Evolutionary conservation across 2,329 filamentous ascomycete species (phyloP).

Genomic region (Penicillium sp.): DNA sequence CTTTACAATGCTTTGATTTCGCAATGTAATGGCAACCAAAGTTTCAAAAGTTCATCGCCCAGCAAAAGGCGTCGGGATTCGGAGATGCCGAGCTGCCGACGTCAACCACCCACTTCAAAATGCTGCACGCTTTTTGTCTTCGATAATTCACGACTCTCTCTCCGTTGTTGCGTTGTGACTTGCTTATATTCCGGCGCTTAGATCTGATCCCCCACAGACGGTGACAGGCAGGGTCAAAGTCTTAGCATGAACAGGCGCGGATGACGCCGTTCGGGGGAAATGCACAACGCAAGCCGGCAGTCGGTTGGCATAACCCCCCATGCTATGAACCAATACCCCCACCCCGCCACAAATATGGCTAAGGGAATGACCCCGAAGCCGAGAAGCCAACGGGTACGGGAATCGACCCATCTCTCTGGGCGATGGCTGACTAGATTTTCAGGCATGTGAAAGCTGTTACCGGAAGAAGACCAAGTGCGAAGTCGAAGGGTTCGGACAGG

Average conservation of each 20-base stretch:
- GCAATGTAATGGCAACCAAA: too few relatives aligned
- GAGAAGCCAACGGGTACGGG: conserved; percentile 13
- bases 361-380: neutral
- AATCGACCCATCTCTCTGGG: neutral
- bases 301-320: conserved; percentile 14
- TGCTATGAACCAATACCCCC: conserved; percentile 9
- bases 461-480: conserved; percentile 91
- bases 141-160: neutral
- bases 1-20: too few relatives aligned
- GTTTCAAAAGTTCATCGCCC: neutral
- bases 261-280: conserved; percentile 11
- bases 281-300: conserved; percentile 18
- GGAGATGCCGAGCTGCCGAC: conserved; percentile 11
- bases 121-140: neutral
- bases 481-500: conserved; percentile 69
- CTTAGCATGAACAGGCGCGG: conserved; percentile 20
- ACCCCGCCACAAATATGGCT: conserved; percentile 4
- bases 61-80: conserved; percentile 5
- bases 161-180: neutral
- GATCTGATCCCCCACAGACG: neutral
- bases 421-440: conserved; percentile 7
- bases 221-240: conserved; percentile 1
- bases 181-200: neutral
- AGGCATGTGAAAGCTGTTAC: conserved; percentile 90
- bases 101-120: neutral